phyloP scores from a whole-genome alignment of 2,329 filamentous ascomycete genomes.

The Penicillium sp. region DNA sequence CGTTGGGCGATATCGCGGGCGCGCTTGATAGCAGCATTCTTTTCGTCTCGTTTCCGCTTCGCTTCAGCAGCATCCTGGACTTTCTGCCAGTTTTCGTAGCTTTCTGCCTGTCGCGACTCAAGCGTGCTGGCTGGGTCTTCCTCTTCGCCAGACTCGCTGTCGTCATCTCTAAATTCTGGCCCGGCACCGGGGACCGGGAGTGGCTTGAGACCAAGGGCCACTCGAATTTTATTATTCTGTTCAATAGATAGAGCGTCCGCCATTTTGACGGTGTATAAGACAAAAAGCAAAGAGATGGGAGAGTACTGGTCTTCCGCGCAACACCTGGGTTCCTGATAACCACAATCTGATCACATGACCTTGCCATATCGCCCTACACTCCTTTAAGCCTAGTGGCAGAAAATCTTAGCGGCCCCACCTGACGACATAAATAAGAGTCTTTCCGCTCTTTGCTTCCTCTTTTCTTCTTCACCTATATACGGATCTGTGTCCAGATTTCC shows the following conservation, averaged over 20 bases:
- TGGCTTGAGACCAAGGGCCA: slow-evolving; percentile 85
- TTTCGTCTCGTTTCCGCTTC: slow-evolving; percentile 75
- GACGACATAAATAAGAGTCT: slow-evolving; percentile 32
- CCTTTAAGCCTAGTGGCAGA: slow-evolving; percentile 24
- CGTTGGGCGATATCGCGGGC: slow-evolving; percentile 81
- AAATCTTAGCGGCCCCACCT: slow-evolving; percentile 12
- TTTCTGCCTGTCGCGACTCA: slow-evolving; percentile 59
- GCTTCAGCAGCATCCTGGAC: slow-evolving; percentile 67
- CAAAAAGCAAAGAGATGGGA: not conserved
- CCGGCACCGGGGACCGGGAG: slow-evolving; percentile 74
- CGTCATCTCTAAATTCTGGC: slow-evolving; percentile 58
- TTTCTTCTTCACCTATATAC: slow-evolving; percentile 47
- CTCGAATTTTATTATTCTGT: slow-evolving; percentile 89
- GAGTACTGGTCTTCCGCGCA: not conserved
- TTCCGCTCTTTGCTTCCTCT: slow-evolving; percentile 38
- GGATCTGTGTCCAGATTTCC: slow-evolving; percentile 88
- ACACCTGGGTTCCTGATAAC: slow-evolving; percentile 7
- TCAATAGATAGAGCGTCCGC: slow-evolving; percentile 70
- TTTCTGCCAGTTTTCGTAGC: slow-evolving; percentile 54
- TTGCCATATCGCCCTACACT: not conserved
- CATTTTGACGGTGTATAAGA: slow-evolving; percentile 36
- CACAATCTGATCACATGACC: slow-evolving; percentile 18
- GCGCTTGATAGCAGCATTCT: slow-evolving; percentile 79
- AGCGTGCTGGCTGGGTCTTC: slow-evolving; percentile 78
- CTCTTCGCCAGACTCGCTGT: slow-evolving; percentile 48